These are phyloP conservation scores for Quercus berberidifolia DNA, from an alignment of 306 rosid species.

Conservation along the genomic window DNA sequence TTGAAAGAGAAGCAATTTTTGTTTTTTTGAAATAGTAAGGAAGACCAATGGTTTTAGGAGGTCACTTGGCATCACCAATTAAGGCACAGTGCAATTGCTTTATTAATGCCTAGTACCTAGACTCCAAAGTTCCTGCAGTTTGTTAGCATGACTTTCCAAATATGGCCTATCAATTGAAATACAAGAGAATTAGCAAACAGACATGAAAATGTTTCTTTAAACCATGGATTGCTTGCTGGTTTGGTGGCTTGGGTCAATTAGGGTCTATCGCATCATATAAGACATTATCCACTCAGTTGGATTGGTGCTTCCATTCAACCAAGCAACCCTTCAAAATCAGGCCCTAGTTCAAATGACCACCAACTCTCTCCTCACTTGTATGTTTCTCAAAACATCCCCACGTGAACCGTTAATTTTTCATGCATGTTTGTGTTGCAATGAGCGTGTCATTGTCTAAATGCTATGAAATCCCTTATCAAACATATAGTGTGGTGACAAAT, in stretches of 20 bases:
- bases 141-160: background rate
- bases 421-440: background rate
- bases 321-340: conserved; percentile 7
- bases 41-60: background rate
- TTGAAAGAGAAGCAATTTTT: too few species aligned
- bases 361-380: conserved; percentile 5
- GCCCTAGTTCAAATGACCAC: background rate
- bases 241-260: background rate
- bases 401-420: background rate
- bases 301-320: conserved; percentile 20
- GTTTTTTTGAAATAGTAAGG: background rate
- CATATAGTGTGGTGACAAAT: background rate
- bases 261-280: background rate
- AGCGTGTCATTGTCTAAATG: background rate
- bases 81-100: background rate
- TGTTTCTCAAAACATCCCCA: conserved; percentile 13
- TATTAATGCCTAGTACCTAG: background rate
- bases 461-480: background rate
- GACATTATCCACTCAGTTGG: background rate
- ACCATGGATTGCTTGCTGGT: background rate
- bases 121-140: background rate
- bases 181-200: background rate
- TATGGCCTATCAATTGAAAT: background rate
- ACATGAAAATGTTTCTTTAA: background rate
- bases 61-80: background rate